phyloP scores from a whole-genome alignment of 148 eudicot genomes.

The Agrostemma githago region DNA sequence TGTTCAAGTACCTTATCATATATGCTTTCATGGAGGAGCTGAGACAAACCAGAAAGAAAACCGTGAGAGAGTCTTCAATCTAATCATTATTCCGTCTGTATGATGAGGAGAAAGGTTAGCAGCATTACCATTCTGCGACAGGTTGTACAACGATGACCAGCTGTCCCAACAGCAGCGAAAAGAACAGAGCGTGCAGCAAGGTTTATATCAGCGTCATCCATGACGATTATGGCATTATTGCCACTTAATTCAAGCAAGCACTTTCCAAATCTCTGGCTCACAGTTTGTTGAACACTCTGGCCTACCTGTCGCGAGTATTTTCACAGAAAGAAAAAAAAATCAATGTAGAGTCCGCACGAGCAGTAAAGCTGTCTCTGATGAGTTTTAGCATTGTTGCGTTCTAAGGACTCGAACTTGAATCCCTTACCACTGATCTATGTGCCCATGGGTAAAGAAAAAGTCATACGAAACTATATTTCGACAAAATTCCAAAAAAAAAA shows the following conservation, averaged over 20 bases:
- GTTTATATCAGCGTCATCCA: constrained; percentile 92
- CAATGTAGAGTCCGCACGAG: background rate
- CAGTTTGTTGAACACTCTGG: constrained; percentile 80
- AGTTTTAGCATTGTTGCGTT: too few relatives aligned
- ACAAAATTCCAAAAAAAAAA: background rate
- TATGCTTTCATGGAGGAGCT: constrained; percentile 82
- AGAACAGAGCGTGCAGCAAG: constrained; percentile 87
- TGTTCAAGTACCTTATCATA: constrained; percentile 69
- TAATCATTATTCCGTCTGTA: background rate
- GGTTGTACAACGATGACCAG: constrained; percentile 97
- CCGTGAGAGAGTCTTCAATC: constrained; percentile 3
- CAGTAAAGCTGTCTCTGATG: too few relatives aligned
- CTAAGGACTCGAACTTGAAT: too few relatives aligned
- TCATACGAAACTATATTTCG: background rate
- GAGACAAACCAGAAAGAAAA: constrained; percentile 2
- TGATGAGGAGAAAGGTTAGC: background rate
- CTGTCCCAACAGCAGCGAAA: constrained; percentile 98
- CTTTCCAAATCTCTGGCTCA: constrained; percentile 80
- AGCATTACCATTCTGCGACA: constrained; percentile 88
- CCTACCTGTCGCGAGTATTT: constrained; percentile 54
- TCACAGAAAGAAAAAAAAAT: constrained; percentile 16
- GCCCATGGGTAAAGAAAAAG: background rate
- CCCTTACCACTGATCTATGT: too few relatives aligned
- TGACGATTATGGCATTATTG: constrained; percentile 87
- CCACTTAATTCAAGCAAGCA: constrained; percentile 97